These are phyloP conservation scores for Colletotrichum siamense DNA, from an alignment of 2,329 filamentous ascomycete genomes.

Conservation along the genomic window DNA sequence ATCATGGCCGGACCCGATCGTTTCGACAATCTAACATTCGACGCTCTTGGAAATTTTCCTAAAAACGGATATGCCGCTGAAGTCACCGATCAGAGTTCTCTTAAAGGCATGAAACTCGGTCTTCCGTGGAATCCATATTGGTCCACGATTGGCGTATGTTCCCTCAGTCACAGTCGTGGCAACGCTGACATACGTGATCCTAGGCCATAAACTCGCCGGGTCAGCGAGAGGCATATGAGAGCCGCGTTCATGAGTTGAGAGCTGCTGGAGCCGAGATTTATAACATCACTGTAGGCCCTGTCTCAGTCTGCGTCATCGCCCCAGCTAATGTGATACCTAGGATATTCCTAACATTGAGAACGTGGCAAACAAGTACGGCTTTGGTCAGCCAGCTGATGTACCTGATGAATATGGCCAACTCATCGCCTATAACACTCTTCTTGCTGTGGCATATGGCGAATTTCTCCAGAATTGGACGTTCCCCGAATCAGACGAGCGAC, in stretches of 20 bases:
- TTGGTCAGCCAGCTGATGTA: slow-evolving; percentile 12
- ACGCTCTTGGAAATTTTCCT: neutral
- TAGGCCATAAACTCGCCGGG: neutral
- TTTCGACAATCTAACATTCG: neutral
- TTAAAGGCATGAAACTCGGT: neutral
- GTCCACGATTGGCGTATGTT: neutral
- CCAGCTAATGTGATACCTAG: neutral
- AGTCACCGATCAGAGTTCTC: neutral
- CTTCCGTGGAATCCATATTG: neutral
- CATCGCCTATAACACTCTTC: slow-evolving; percentile 21
- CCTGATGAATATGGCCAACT: slow-evolving; percentile 12
- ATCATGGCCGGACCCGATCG: neutral
- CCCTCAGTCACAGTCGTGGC: no score
- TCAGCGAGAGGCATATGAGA: neutral
- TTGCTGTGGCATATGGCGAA: slow-evolving; percentile 25
- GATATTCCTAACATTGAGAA: neutral
- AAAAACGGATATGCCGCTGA: neutral
- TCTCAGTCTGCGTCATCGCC: neutral
- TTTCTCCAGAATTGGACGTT: slow-evolving; percentile 24
- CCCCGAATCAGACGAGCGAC: slow-evolving; percentile 12
- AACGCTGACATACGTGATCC: neutral
- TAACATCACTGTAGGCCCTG: neutral
- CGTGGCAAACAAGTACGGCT: slow-evolving; percentile 20
- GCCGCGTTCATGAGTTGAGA: neutral
- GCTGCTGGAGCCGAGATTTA: neutral